These are phyloP conservation scores for Eimeria praecox DNA, from an alignment of 169 alveolate species.

Conservation along the genomic window DNA sequence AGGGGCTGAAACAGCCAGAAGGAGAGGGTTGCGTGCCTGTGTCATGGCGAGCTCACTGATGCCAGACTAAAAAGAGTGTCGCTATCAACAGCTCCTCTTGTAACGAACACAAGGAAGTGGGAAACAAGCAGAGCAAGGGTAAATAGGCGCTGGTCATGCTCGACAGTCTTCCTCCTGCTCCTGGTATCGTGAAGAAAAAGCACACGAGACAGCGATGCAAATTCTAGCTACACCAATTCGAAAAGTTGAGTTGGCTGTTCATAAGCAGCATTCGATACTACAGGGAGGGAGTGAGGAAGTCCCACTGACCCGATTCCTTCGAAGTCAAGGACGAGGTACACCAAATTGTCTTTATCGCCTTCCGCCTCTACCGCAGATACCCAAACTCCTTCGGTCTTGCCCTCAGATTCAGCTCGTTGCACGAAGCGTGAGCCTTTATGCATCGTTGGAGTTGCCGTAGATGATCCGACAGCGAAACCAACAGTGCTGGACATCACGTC, in stretches of 20 bases:
- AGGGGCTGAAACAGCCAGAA: not conserved
- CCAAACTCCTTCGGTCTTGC: constrained; percentile 81
- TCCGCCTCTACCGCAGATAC: constrained; percentile 62
- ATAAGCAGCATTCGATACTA: not conserved
- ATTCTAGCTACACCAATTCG: not conserved
- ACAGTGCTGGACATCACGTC: constrained; percentile 59
- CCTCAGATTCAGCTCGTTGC: constrained; percentile 71
- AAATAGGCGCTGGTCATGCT: constrained; percentile 80
- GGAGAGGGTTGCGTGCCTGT: not conserved
- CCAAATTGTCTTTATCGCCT: constrained; percentile 70
- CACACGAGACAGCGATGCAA: not conserved
- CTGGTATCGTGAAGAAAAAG: constrained; percentile 20
- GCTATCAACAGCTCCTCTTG: constrained; percentile 78
- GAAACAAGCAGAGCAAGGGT: constrained; percentile 79
- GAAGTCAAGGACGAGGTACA: constrained; percentile 75
- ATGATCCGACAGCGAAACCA: constrained; percentile 78
- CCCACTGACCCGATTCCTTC: constrained; percentile 80
- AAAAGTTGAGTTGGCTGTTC: not conserved
- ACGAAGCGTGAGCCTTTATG: constrained; percentile 61
- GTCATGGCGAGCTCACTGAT: constrained; percentile 43
- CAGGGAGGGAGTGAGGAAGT: not conserved
- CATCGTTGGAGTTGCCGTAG: constrained; percentile 42
- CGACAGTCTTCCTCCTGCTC: constrained; percentile 77
- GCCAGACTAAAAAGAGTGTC: constrained; percentile 79
- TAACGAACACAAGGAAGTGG: constrained; percentile 72